Evolutionary conservation across 305 asterid genomes (phyloP), one percentile per base, ranked within the genome.

Genomic region (Solanum aculeatissimum): DNA sequence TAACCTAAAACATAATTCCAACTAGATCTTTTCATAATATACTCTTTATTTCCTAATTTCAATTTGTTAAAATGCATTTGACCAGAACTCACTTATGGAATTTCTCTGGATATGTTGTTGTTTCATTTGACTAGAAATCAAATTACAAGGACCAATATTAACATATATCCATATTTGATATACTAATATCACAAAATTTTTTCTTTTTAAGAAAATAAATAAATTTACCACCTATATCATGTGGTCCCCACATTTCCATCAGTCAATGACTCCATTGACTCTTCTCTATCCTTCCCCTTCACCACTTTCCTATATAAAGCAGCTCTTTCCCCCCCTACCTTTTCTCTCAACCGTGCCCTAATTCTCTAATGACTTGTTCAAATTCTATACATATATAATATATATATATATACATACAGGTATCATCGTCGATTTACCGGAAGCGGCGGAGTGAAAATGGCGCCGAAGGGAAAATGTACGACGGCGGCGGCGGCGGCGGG

Each of bases 241-340:
- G 21, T 32, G 13, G 85, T 13, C 60, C 79, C 78, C 83, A 85
- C 68, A 23, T 25, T 75, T 12, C 16, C 62, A 49, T 49, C 63
- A 27, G 81, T 49, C 81, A 75, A 72, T 43, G 40, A 43, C 57
- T 72, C 80, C 80, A 45, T 72, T 72, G 80, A 72, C 80, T 72
- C 21, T 14, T 18, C 4, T 35, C 40, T 35, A 35, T 5, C 40
- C 7, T 35, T 35, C 40, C 40, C 40, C 40, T 35, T 35, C 6
- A 35, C 21, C 82, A 43, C 86, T 87, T 88, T 85, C 86, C 90
- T 86, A 49, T 23, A 47, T 58, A 75, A 58, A 27, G 60, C 35
- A 78, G 27, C 40, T 9, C 82, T 47, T 63, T 57, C 23, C 23
- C 77, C 78, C 63, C 85, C 88, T 81, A 86, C 83, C 58, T 43